Evolutionary conservation across 2,329 filamentous ascomycete genomes (phyloP), one percentile per base, ranked within the genome.

Genomic region (Penicillium sp.): DNA sequence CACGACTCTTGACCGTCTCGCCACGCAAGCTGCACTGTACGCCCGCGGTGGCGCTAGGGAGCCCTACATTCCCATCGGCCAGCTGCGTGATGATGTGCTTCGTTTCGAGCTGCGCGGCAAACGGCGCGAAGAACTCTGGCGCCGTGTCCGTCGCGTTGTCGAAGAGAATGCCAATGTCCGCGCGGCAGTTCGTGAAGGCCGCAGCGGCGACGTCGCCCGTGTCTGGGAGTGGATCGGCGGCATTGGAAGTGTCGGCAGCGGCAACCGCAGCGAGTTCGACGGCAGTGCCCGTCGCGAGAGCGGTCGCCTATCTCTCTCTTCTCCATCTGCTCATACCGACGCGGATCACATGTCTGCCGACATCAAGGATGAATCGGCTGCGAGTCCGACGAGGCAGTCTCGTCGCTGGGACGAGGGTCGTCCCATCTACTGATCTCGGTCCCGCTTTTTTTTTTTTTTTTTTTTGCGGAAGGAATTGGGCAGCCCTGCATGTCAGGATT

Each of bases 81-180:
- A 97, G 61, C 72, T 98, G 38, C 78, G 93, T 44, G 93, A 98
- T 59, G 91, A 97, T 59, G 84, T 98, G 3, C 74, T 98, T 26
- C 77, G 91, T 14, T 80, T 84, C 18, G 83, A 94, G 46, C 87
- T 96, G 63, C 84, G 79, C 3, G 76, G 90, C 14, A 75, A 76
- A 7, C 80, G 89, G 54, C 78, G 93, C 25, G 85, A 93, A 59
- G 79, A 80, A 40, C 73, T 98, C 35, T 98, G 94, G 93, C 77
- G 81, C 49, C 80, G 81, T 34, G 93, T 98, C 14, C 79, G 81
- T 52, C 79, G 75, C 36, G 84, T 97, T 36, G 90, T 98, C 1
- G 93, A 98, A 67, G 83, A 83, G 65, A 98, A 98, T 64, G 86
- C 87, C 45, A 98, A 98, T 59, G 85, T 98, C 11, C 79, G 93